Evolutionary conservation across 257 asterid genomes (phyloP).

Genomic region (Fraxinus anomala): DNA sequence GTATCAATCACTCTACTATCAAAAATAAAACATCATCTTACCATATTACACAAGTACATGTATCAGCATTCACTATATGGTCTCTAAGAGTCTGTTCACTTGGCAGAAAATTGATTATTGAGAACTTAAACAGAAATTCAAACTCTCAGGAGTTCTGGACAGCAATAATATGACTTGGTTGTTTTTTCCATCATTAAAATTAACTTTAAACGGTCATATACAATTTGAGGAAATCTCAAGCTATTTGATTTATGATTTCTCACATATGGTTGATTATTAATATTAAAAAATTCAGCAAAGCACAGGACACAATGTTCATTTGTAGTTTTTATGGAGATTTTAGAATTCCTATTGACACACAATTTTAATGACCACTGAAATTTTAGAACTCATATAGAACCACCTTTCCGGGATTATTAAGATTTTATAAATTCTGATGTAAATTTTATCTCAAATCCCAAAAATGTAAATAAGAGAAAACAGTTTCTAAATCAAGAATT

Average conservation of each 20-base stretch:
- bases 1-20: background rate
- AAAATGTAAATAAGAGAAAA: constrained; percentile 5
- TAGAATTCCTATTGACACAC: background rate
- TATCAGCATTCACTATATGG: constrained; percentile 3
- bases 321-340: background rate
- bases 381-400: background rate
- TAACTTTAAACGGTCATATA: background rate
- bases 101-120: constrained; percentile 2
- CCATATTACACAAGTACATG: background rate
- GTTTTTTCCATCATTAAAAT: background rate
- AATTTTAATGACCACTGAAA: background rate
- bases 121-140: constrained; percentile 1
- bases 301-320: constrained; percentile 6
- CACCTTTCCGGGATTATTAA: background rate
- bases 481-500: background rate
- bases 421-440: background rate
- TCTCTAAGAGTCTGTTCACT: constrained; percentile 1
- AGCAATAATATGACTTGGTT: background rate
- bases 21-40: background rate
- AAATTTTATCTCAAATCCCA: background rate
- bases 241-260: background rate
- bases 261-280: constrained; percentile 23
- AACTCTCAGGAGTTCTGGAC: background rate
- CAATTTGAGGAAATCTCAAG: constrained; percentile 13
- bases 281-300: background rate